phyloP scores from a whole-genome alignment of 208 protist genomes.

The Leptomonas pyrrhocoris region DNA sequence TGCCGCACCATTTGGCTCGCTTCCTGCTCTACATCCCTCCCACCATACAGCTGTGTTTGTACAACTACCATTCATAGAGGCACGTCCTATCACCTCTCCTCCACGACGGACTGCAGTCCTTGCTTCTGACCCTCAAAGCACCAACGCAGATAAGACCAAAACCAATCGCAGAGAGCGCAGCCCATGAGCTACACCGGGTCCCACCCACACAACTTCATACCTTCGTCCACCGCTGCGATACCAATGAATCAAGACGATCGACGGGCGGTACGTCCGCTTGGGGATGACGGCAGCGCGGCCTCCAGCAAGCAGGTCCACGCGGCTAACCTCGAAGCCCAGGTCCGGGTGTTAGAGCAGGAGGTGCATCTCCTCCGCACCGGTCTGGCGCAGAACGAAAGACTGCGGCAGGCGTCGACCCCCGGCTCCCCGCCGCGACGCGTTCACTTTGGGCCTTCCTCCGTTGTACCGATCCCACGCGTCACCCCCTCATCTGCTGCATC shows the following conservation, averaged over 20 bases:
- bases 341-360: conserved; percentile 62
- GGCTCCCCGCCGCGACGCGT: conserved; percentile 5
- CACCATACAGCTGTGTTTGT: too few species aligned
- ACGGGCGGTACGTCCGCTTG: conserved; percentile 13
- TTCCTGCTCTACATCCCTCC: too few species aligned
- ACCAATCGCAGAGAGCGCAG: too few species aligned
- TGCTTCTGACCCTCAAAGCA: background rate
- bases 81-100: too few species aligned
- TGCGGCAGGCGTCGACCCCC: conserved; percentile 7
- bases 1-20: too few species aligned
- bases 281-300: background rate
- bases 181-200: conserved; percentile 14
- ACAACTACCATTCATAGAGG: too few species aligned
- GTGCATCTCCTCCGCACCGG: conserved; percentile 50
- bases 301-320: conserved; percentile 10
- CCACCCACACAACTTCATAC: conserved; percentile 2
- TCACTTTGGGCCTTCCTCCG: conserved; percentile 26
- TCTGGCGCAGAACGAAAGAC: conserved; percentile 17
- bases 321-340: conserved; percentile 54
- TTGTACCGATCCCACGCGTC: conserved; percentile 13
- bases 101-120: too few species aligned
- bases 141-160: background rate
- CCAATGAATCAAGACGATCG: background rate
- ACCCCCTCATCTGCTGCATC: background rate
- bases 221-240: background rate